These are phyloP conservation scores for Trametes gibbosa DNA, from an alignment of 768 basidiomycete species.

Conservation along the genomic window DNA sequence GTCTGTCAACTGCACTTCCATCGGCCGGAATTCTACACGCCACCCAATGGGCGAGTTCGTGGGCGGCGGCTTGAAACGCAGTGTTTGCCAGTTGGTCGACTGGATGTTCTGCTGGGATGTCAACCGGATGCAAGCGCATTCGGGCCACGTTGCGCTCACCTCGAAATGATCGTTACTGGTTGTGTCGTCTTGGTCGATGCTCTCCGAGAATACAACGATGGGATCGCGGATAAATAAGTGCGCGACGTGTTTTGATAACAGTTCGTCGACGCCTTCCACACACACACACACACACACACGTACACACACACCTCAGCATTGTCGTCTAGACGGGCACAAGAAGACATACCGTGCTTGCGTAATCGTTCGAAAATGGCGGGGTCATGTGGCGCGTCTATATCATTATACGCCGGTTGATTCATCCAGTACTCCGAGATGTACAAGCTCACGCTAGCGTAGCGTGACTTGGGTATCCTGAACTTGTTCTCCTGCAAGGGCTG, in stretches of 20 bases:
- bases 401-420: constrained; percentile 94
- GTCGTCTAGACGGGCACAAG: too few relatives aligned
- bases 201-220: constrained; percentile 92
- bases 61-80: constrained; percentile 98
- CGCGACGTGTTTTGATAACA: constrained; percentile 87
- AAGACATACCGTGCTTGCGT: constrained; percentile 63
- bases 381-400: constrained; percentile 79
- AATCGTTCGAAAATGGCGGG: constrained; percentile 70
- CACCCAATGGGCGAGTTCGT: constrained; percentile 91
- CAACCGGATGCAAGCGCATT: neutral
- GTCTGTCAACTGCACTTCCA: constrained; percentile 99
- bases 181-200: constrained; percentile 86
- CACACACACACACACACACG: too few relatives aligned
- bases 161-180: constrained; percentile 94
- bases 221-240: constrained; percentile 99
- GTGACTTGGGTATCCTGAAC: constrained; percentile 89
- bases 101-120: constrained; percentile 75
- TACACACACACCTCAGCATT: too few relatives aligned
- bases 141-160: constrained; percentile 40
- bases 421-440: constrained; percentile 86
- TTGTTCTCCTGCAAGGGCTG: constrained; percentile 77
- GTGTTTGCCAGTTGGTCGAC: constrained; percentile 99
- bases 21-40: constrained; percentile 97
- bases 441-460: constrained; percentile 94
- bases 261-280: constrained; percentile 71